Percentiles rank a stretch among this genome's conserved stretches.
Evolutionary conservation across 1,284 basidiomycete species (phyloP).

Genomic region (Papiliotrema flavescens): DNA sequence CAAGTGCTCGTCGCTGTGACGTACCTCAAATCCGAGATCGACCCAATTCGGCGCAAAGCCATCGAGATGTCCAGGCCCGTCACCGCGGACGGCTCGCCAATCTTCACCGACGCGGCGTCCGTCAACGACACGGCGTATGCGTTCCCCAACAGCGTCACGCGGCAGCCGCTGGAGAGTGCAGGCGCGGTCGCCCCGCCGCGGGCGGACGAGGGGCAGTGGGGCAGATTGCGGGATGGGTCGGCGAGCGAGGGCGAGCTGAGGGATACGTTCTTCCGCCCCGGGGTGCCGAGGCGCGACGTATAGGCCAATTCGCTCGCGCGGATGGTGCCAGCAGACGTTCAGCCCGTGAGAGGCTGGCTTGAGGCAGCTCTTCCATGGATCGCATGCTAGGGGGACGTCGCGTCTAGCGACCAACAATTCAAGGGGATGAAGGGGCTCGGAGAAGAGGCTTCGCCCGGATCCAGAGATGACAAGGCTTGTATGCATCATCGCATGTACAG

Average conservation of each 20-base stretch:
- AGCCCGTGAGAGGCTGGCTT: too few relatives aligned
- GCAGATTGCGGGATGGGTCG: background rate
- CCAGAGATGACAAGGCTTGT: too few relatives aligned
- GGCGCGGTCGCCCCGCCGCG: background rate
- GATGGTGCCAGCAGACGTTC: too few relatives aligned
- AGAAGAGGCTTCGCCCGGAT: too few relatives aligned
- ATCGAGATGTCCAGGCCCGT: background rate
- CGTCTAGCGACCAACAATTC: too few relatives aligned
- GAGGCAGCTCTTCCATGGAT: too few relatives aligned
- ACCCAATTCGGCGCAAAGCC: background rate
- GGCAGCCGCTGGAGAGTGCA: background rate
- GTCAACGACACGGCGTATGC: background rate
- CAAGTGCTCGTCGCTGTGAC: background rate
- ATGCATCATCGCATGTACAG: background rate
- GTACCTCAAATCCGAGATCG: conserved; percentile 1
- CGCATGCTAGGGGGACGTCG: too few relatives aligned
- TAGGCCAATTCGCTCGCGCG: too few relatives aligned
- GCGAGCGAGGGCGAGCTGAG: background rate
- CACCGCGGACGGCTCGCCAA: background rate
- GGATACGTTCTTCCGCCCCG: conserved; percentile 3
- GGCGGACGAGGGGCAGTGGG: background rate
- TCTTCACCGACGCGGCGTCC: background rate
- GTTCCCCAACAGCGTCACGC: background rate
- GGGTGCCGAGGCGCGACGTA: conserved; percentile 2
- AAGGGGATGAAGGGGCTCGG: too few relatives aligned